Percentiles rank a stretch among this genome's conserved stretches.
Evolutionary conservation across 2,329 filamentous ascomycete genomes (phyloP).

Genomic region (Cryphonectria japonica): DNA sequence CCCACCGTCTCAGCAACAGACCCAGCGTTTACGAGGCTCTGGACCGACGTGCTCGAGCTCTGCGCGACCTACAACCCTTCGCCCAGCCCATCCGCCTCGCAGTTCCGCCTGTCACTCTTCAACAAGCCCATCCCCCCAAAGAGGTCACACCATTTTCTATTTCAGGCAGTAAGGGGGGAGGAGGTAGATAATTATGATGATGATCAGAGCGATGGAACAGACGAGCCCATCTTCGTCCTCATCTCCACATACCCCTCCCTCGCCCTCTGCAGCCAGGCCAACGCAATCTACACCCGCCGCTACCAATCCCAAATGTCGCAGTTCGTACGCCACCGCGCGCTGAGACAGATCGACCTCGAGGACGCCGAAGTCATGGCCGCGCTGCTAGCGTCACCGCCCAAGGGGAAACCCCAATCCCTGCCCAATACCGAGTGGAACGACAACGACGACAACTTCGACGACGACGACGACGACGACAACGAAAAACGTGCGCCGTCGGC

Average conservation of each 20-base stretch:
- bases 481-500: neutral
- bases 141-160: constrained; percentile 28
- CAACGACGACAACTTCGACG: too few relatives aligned
- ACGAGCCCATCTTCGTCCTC: constrained; percentile 23
- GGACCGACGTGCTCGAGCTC: constrained; percentile 26
- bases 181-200: too few relatives aligned
- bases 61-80: constrained; percentile 25
- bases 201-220: neutral
- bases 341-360: constrained; percentile 26
- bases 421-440: neutral
- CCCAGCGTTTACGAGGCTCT: constrained; percentile 24
- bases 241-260: constrained; percentile 28
- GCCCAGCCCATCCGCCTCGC: constrained; percentile 9
- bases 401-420: too few relatives aligned
- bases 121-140: constrained; percentile 6
- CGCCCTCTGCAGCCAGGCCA: constrained; percentile 27
- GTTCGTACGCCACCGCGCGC: constrained; percentile 15
- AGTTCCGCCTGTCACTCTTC: constrained; percentile 18
- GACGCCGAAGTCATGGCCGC: constrained; percentile 24
- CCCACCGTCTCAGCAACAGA: constrained; percentile 18
- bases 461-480: neutral
- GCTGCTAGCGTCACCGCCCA: constrained; percentile 14
- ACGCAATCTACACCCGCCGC: constrained; percentile 21
- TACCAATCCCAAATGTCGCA: constrained; percentile 22
- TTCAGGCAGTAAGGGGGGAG: constrained; percentile 10